Conservation (phyloP, 2,329 filamentous ascomycete genomes). For the Incumbomyces lentus region DNA sequence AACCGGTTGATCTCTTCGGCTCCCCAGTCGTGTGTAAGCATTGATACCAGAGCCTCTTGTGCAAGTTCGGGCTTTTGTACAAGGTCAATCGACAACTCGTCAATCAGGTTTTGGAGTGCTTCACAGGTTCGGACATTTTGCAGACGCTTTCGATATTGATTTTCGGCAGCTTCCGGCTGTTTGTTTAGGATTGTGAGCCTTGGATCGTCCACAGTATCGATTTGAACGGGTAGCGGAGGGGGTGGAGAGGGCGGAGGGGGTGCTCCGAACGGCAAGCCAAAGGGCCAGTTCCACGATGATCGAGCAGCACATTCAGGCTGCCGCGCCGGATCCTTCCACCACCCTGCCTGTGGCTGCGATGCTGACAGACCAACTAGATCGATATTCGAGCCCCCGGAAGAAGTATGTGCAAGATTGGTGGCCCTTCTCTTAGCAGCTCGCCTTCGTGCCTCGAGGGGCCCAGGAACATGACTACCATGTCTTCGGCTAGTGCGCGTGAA, state of each 20-base stretch:
- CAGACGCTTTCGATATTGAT: not conserved
- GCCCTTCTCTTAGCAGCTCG: slow-evolving; percentile 47
- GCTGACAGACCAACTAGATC: slow-evolving; percentile 35
- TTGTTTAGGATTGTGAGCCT: too few species aligned
- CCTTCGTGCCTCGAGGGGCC: slow-evolving; percentile 51
- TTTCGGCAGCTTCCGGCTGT: not conserved
- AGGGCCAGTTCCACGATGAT: slow-evolving; percentile 9
- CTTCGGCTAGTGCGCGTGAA: slow-evolving; percentile 43
- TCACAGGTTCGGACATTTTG: not conserved
- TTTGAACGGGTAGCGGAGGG: not conserved
- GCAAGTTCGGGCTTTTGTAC: slow-evolving; percentile 5
- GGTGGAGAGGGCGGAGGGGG: not conserved
- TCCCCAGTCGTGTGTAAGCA: slow-evolving; percentile 5
- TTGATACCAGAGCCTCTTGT: slow-evolving; percentile 9
- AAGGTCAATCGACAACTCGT: slow-evolving; percentile 9
- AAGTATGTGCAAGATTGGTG: slow-evolving; percentile 35
- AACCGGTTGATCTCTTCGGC: slow-evolving; percentile 12
- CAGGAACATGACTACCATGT: slow-evolving; percentile 51
- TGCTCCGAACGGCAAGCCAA: slow-evolving; percentile 6
- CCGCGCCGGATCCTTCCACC: slow-evolving; percentile 15
- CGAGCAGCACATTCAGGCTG: not conserved
- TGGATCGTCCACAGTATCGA: too few species aligned
- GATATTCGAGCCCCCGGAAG: slow-evolving; percentile 22
- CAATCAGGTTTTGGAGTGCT: not conserved
- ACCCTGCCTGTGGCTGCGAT: slow-evolving; percentile 11